phyloP scores from a whole-genome alignment of 106 monocot species.

The Apostasia ramifera region DNA sequence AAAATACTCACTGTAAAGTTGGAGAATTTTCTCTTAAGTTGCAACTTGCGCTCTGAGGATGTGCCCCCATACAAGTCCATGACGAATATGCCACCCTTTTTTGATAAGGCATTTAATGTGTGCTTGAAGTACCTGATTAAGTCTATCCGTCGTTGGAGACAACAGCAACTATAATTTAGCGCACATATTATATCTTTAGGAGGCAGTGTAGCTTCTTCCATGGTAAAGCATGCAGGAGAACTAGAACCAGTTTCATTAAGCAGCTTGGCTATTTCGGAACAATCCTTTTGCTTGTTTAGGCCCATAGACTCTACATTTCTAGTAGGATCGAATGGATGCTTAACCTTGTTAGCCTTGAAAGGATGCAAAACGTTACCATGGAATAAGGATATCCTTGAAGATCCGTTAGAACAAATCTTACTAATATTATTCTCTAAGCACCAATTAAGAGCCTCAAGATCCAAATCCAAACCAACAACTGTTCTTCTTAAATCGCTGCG shows the following conservation, averaged over 20 bases:
- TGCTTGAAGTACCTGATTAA: conserved; percentile 75
- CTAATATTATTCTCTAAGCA: conserved; percentile 66
- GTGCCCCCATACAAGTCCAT: conserved; percentile 97
- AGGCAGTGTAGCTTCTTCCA: conserved; percentile 36
- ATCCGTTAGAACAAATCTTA: conserved; percentile 55
- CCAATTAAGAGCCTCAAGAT: conserved; percentile 78
- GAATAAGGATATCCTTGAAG: conserved; percentile 71
- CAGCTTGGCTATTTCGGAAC: conserved; percentile 1
- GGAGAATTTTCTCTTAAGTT: conserved; percentile 66
- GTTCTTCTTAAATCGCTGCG: conserved; percentile 68
- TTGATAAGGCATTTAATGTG: conserved; percentile 48
- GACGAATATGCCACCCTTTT: conserved; percentile 79
- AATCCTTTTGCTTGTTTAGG: conserved; percentile 20
- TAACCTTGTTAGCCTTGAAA: conserved; percentile 33
- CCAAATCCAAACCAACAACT: conserved; percentile 80
- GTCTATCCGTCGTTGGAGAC: conserved; percentile 73
- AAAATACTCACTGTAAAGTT: conserved; percentile 59
- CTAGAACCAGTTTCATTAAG: conserved; percentile 3
- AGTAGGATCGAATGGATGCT: conserved; percentile 12
- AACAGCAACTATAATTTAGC: conserved; percentile 98
- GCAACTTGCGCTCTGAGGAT: conserved; percentile 78
- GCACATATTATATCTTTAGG: conserved; percentile 83
- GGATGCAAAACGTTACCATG: conserved; percentile 92
- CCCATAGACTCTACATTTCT: background rate
- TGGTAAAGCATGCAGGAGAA: conserved; percentile 14